Base-by-base conservation (phyloP, 2,329 filamentous ascomycete genomes). In the Phoma sp. region DNA sequence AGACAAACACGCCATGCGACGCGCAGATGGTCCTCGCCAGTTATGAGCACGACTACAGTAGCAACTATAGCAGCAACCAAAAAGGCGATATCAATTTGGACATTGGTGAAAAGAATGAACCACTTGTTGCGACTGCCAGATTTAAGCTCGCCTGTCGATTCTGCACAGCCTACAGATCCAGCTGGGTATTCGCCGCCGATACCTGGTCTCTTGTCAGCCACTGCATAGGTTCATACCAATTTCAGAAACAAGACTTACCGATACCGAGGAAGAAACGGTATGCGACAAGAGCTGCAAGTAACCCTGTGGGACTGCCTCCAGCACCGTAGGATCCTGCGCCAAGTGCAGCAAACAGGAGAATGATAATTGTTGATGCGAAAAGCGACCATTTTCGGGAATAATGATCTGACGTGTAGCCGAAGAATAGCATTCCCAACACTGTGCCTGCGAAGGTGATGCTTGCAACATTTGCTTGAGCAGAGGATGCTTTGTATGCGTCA, bases 361-460 rank as follows among this genome's bases (percentile, higher is more conserved):
- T 81, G 64, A 97, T 90, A 49, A 91, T 69, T 2, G 93, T 97
- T 0, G 90, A 95, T 14, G 88, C 78, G 58, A 96, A 82, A 32
- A 97, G 83, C 7, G 89, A 89, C 79, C 91, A 89, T 66, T 89
- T 92, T 18, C 93, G 86, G 8, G 90, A 95, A 83, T 87, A 96
- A 73, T 90, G 86, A 70, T 97, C 93, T 51, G 88, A 88, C 7
- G 89, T 84, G 64, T 87, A 91, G 22, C 92, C 92, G 65, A 96
- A 96, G 40, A 88, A 70, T 6, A 96, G 80, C 79, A 93, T 89
- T 2, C 91, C 91, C 1, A 95, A 78, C 4, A 96, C 90, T 18
- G 90, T 96, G 10, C 92, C 92, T 0, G 87, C 92, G 68, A 96
- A 96, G 5, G 90, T 89, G 66, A 96, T 95, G 56, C 88, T 87